Base-by-base conservation (phyloP, 2,329 filamentous ascomycete species). In the Diaporthe amygdali region DNA sequence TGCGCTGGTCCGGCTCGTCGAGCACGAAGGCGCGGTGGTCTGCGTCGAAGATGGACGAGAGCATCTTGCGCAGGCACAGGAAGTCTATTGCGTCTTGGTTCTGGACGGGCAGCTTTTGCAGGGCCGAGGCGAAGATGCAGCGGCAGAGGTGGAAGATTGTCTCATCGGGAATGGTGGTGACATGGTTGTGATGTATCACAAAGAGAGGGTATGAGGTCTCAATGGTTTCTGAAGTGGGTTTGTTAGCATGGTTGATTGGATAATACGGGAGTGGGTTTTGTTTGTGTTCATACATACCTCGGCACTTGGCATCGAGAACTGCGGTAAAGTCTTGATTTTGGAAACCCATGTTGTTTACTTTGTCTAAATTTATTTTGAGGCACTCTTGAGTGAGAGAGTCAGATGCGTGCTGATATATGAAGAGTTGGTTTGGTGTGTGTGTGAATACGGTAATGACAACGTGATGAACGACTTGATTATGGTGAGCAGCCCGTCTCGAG, bases 1-100 rank as follows among this genome's bases (percentile, higher is more conserved):
- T 77, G n/a, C 72, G 72, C 30, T 41, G 71, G 63, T 66, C 63
- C 8, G 75, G 74, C 39, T 77, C 72, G 27, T 78, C 75, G 14
- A 77, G 76, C 39, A 82, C 78, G 59, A 82, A 77, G 61, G 78
- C 77, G 39, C 76, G 76, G 14, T 75, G 76, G 68, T 78, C 76
- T n/a, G 72, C 74, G 73, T 82, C 79, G 72, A 81, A 81, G 73
- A 80, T 77, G 49, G 80, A 76, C 63, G 75, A 69, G 15, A 82
- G 74, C 37, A 82, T 75, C 5, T 74, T 69, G 12, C 76, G 70
- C 17, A 78, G 72, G 15, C 64, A 75, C 39, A 75, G 72, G 30
- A 74, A 51, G 2, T 71, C 68, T n/a, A 81, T 73, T 17, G 78
- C 34, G 20, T 44, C 20, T 9, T 74, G 49, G 30, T 70, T 61